Percentiles rank a stretch among this genome's conserved stretches.
phyloP scores from a whole-genome alignment of 148 eudicot species.

The Agrostemma githago region DNA sequence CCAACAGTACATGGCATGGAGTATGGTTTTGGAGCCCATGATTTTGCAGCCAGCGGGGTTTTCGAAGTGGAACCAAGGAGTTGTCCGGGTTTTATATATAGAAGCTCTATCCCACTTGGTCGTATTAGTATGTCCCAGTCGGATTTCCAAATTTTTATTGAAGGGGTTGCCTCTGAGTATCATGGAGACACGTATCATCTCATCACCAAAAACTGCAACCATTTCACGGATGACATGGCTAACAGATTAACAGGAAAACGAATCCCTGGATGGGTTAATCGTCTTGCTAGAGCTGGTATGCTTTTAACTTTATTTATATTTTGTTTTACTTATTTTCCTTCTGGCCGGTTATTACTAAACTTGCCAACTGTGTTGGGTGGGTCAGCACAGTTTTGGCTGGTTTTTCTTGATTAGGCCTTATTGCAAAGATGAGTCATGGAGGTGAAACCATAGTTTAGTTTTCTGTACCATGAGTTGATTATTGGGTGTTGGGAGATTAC shows the following conservation, averaged over 20 bases:
- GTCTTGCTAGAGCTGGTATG: constrained; percentile 74
- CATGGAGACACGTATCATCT: constrained; percentile 89
- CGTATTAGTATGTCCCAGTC: constrained; percentile 48
- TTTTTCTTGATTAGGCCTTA: neutral
- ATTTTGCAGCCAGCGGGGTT: constrained; percentile 68
- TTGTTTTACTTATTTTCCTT: neutral
- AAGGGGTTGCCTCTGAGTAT: constrained; percentile 65
- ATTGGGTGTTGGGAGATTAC: neutral
- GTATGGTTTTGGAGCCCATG: constrained; percentile 92
- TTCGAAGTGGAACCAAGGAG: constrained; percentile 86
- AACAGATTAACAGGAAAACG: constrained; percentile 52
- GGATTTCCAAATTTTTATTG: constrained; percentile 60
- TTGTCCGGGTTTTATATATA: constrained; percentile 77
- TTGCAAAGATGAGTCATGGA: neutral
- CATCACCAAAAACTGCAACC: constrained; percentile 78
- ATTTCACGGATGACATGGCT: constrained; percentile 75
- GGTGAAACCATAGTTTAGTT: neutral
- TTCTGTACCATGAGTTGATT: neutral
- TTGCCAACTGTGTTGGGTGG: neutral
- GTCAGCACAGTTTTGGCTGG: neutral
- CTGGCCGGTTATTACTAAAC: neutral
- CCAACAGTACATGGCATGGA: constrained; percentile 79
- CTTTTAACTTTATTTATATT: constrained; percentile 3
- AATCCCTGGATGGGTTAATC: constrained; percentile 91
- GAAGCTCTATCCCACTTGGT: constrained; percentile 64